phyloP scores from a whole-genome alignment of 768 basidiomycete genomes.

The Lactarius indigo region DNA sequence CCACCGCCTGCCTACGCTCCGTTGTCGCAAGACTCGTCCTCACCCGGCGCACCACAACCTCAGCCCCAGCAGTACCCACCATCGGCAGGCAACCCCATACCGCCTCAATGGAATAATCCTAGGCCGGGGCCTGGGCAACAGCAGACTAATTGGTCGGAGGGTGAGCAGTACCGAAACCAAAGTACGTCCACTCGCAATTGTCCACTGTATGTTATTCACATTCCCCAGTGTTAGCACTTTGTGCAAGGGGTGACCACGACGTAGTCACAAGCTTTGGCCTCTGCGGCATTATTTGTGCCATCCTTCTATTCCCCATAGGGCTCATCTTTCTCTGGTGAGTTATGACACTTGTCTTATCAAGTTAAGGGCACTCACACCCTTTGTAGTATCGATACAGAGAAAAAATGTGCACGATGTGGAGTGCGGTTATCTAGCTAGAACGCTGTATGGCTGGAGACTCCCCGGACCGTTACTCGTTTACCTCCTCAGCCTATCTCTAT shows the following conservation, averaged over 20 bases:
- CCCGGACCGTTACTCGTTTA: background rate
- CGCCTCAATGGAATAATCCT: constrained; percentile 12
- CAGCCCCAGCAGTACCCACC: constrained; percentile 14
- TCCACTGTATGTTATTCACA: background rate
- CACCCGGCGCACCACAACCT: background rate
- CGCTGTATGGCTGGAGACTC: background rate
- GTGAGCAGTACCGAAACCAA: constrained; percentile 24
- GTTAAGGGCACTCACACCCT: background rate
- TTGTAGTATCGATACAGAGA: constrained; percentile 28
- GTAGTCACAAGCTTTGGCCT: constrained; percentile 29
- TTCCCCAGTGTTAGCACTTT: constrained; percentile 28
- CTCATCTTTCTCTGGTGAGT: constrained; percentile 31
- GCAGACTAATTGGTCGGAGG: constrained; percentile 14
- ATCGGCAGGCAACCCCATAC: background rate
- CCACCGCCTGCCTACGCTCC: constrained; percentile 22
- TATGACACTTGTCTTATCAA: background rate
- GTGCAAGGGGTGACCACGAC: constrained; percentile 34
- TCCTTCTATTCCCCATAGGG: constrained; percentile 32
- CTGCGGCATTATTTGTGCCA: constrained; percentile 32
- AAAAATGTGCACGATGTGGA: constrained; percentile 31
- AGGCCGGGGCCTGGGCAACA: background rate
- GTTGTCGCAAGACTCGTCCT: background rate
- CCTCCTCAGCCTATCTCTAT: background rate
- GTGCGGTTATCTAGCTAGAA: constrained; percentile 18
- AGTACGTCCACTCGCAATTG: constrained; percentile 7